These are phyloP conservation scores for Westerdykella sp. DNA, from an alignment of 2,329 filamentous ascomycete species.

Conservation along the genomic window DNA sequence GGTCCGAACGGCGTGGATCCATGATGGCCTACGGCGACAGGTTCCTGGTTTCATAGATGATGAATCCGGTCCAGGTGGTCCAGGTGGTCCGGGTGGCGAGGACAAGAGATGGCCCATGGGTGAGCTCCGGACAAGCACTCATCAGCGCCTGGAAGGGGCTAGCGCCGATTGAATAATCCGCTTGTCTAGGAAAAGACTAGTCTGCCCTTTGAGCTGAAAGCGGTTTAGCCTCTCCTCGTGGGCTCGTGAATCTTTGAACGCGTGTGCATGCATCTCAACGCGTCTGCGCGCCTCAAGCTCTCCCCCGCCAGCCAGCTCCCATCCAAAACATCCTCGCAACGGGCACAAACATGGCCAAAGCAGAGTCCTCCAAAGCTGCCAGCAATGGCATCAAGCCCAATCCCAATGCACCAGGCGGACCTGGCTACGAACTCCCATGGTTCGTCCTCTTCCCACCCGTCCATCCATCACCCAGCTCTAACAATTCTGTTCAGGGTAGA, in stretches of 20 bases:
- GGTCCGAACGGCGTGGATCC: no score
- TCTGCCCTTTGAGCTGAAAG: no score
- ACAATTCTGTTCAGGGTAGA: conserved; percentile 65
- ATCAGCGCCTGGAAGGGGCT: no score
- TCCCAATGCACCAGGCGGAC: conserved; percentile 34
- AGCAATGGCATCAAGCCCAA: conserved; percentile 41
- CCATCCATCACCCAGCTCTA: conserved; percentile 4
- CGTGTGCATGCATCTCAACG: conserved; percentile 13
- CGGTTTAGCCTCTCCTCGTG: not conserved
- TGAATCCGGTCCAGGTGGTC: no score
- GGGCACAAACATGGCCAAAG: conserved; percentile 39
- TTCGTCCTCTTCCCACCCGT: conserved; percentile 33
- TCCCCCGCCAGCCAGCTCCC: conserved; percentile 5
- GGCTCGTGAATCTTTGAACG: conserved; percentile 9
- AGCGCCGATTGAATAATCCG: no score
- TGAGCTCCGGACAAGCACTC: no score
- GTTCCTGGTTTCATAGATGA: no score
- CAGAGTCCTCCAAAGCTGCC: conserved; percentile 45
- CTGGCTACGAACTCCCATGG: conserved; percentile 75
- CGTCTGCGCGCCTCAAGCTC: conserved; percentile 21
- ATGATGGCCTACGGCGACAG: no score
- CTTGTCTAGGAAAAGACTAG: no score
- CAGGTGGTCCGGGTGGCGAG: no score
- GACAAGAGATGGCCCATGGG: no score
- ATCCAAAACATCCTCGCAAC: conserved; percentile 3